A percentile compares a stretch with the other conserved stretches of the same genome.
These are phyloP conservation scores for Trichoderma parareesei DNA, from an alignment of 495 filamentous ascomycete species.

Conservation along the genomic window DNA sequence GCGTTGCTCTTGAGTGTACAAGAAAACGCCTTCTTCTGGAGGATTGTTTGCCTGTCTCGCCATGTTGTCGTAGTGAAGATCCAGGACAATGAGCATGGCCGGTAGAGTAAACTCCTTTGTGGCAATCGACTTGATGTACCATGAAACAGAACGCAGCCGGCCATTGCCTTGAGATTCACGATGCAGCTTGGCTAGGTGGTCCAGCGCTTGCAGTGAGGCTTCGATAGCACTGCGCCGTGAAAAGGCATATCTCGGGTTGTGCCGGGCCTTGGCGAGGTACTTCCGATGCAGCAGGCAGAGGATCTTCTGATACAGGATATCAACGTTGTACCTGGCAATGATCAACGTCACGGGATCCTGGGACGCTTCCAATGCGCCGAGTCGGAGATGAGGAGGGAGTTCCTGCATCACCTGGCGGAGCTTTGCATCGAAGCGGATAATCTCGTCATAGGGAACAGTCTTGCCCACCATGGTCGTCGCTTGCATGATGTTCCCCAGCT, in stretches of 20 bases:
- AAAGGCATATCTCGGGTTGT: conserved; percentile 68
- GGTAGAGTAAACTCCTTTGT: conserved; percentile 83
- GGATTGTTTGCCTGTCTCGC: conserved; percentile 20
- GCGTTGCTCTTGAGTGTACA: conserved; percentile 63
- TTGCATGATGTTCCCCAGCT: conserved; percentile 46
- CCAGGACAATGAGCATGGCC: conserved; percentile 80
- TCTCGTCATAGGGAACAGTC: conserved; percentile 64
- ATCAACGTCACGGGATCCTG: conserved; percentile 69
- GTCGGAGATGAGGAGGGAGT: conserved; percentile 60
- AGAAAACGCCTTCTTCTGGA: conserved; percentile 43
- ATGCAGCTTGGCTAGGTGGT: conserved; percentile 67
- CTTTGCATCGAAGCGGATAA: conserved; percentile 63
- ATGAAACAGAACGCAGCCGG: conserved; percentile 61
- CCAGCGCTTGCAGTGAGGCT: conserved; percentile 66
- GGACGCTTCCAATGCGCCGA: conserved; percentile 62
- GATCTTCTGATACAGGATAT: conserved; percentile 75
- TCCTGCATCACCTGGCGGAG: conserved; percentile 59
- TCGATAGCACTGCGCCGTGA: conserved; percentile 77
- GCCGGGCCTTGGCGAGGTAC: conserved; percentile 61
- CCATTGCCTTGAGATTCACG: conserved; percentile 67
- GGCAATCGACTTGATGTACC: conserved; percentile 65
- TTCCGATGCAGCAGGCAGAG: conserved; percentile 78
- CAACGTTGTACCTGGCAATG: conserved; percentile 72
- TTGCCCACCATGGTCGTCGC: conserved; percentile 42
- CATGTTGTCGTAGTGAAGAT: conserved; percentile 51